Percentiles rank a stretch among this genome's conserved stretches.
Evolutionary conservation across 495 filamentous ascomycete species (phyloP).

Genomic region (Tuber magnatum): DNA sequence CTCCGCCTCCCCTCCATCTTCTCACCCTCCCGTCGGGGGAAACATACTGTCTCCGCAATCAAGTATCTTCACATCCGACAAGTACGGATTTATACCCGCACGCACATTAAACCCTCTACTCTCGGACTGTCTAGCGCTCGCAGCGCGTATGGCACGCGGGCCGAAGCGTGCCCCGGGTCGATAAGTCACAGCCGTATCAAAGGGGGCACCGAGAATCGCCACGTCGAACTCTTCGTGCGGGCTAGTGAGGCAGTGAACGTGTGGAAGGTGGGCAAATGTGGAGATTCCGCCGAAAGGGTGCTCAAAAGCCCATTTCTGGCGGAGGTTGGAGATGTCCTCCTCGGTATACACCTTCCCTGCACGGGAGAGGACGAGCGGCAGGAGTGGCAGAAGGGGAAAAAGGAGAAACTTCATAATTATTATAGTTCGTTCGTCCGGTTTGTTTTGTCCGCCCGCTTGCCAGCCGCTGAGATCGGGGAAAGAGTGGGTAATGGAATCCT

Average conservation of each 20-base stretch:
- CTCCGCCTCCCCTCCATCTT: background rate
- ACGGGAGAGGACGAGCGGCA: background rate
- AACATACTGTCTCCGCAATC: slow-evolving; percentile 64
- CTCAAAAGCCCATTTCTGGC: slow-evolving; percentile 41
- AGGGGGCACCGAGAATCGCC: slow-evolving; percentile 71
- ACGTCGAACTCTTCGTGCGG: slow-evolving; percentile 66
- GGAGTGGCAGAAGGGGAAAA: background rate
- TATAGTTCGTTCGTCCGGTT: background rate
- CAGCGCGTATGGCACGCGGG: slow-evolving; percentile 72
- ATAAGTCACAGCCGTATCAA: slow-evolving; percentile 76
- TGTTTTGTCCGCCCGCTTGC: background rate
- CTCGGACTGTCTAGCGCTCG: slow-evolving; percentile 63
- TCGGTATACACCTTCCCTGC: background rate
- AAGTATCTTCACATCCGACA: slow-evolving; percentile 62
- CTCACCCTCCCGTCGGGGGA: background rate
- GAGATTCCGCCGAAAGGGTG: slow-evolving; percentile 72
- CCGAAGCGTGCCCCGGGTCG: slow-evolving; percentile 78
- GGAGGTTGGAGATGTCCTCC: background rate
- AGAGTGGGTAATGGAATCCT: background rate
- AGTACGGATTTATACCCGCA: slow-evolving; percentile 69
- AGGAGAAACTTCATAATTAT: background rate
- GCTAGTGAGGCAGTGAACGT: slow-evolving; percentile 65
- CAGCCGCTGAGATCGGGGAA: background rate
- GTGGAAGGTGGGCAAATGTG: slow-evolving; percentile 70
- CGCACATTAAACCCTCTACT: slow-evolving; percentile 72